Evolutionary conservation across 1,284 basidiomycete genomes (phyloP).

Genomic region (Moesziomyces globuligerus): DNA sequence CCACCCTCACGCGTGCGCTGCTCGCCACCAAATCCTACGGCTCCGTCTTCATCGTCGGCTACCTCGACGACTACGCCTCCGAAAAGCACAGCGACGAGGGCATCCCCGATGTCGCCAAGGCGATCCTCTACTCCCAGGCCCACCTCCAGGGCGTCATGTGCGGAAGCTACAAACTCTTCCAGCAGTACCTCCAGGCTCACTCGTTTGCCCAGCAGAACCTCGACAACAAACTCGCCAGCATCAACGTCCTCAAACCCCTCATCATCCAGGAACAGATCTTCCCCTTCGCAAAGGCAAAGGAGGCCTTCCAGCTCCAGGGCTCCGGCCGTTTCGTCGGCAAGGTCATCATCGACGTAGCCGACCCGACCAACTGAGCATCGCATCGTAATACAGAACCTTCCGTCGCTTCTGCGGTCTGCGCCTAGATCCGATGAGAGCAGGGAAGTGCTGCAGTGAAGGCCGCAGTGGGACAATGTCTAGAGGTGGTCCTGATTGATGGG

Average conservation of each 20-base stretch:
- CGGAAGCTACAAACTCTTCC: slow-evolving; percentile 42
- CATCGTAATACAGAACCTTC: too few relatives aligned
- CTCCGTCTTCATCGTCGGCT: slow-evolving; percentile 38
- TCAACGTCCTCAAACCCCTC: slow-evolving; percentile 28
- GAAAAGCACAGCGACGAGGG: not conserved
- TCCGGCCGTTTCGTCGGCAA: slow-evolving; percentile 41
- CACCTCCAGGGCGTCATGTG: slow-evolving; percentile 41
- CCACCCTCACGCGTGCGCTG: slow-evolving; percentile 24
- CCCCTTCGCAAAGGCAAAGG: slow-evolving; percentile 26
- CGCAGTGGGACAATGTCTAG: too few relatives aligned
- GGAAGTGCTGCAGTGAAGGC: too few relatives aligned
- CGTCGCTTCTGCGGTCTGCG: too few relatives aligned
- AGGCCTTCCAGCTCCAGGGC: slow-evolving; percentile 32
- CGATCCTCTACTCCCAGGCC: slow-evolving; percentile 32
- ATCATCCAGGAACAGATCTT: slow-evolving; percentile 21
- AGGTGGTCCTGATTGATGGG: too few relatives aligned
- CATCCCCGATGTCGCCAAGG: slow-evolving; percentile 28
- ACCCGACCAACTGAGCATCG: too few relatives aligned
- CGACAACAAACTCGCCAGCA: not conserved
- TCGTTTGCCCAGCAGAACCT: slow-evolving; percentile 10
- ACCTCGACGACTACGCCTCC: slow-evolving; percentile 46
- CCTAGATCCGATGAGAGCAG: too few relatives aligned
- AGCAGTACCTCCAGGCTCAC: slow-evolving; percentile 35
- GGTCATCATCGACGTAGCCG: slow-evolving; percentile 35
- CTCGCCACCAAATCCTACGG: slow-evolving; percentile 33